Conservation (phyloP, 192 early-diverging fungal species). For the Podochytrium sp. region DNA sequence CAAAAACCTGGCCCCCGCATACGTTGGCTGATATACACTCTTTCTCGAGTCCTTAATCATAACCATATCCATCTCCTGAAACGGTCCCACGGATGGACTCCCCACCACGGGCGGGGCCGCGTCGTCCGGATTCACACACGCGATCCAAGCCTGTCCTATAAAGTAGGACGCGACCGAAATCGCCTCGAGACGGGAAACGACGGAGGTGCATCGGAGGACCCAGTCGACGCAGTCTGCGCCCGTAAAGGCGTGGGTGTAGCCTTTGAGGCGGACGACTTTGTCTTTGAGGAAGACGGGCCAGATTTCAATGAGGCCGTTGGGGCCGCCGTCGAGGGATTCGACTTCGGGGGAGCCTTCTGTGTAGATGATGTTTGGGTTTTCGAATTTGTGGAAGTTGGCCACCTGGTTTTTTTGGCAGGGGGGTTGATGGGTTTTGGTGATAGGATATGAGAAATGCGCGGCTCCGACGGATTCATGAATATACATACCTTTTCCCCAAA, state of each 20-base stretch:
- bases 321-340: background rate
- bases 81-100: background rate
- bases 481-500: conserved; percentile 8
- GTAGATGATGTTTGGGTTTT: conserved; percentile 2
- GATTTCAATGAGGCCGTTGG: background rate
- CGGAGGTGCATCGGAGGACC: conserved; percentile 33
- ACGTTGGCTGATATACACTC: conserved; percentile 40
- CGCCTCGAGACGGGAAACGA: conserved; percentile 32
- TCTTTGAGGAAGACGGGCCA: conserved; percentile 34
- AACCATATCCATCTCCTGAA: background rate
- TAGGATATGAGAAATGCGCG: too few relatives aligned
- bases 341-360: conserved; percentile 15
- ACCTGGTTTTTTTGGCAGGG: background rate
- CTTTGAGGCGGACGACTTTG: conserved; percentile 30
- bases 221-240: conserved; percentile 38
- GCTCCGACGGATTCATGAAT: background rate
- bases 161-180: conserved; percentile 30
- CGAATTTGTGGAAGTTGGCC: conserved; percentile 11
- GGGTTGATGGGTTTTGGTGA: background rate
- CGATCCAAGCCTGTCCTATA: conserved; percentile 36
- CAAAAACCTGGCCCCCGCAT: conserved; percentile 16
- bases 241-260: conserved; percentile 37
- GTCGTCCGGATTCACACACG: conserved; percentile 9
- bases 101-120: background rate
- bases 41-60: conserved; percentile 25